Evolutionary conservation across 208 protist genomes (phyloP).

Genomic region (Leishmania braziliensis): DNA sequence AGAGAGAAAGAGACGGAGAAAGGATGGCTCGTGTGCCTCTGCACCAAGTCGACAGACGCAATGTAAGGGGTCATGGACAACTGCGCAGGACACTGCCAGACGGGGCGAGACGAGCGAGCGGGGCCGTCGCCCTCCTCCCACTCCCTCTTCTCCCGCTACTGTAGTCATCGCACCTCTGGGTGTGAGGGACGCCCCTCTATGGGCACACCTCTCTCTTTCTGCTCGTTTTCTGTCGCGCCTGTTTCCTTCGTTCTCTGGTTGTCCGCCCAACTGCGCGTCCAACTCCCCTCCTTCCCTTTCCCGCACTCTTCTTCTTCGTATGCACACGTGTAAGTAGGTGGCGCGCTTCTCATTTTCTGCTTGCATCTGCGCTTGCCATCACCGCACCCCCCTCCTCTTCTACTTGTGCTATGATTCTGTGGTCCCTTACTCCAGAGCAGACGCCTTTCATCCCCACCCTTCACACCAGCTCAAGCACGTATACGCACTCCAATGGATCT

Average conservation of each 20-base stretch:
- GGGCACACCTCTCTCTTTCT: neutral
- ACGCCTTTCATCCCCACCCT: neutral
- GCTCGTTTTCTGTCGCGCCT: neutral
- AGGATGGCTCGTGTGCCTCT: neutral
- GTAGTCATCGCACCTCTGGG: neutral
- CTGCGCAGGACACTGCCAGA: neutral
- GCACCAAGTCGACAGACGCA: neutral
- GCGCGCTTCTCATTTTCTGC: neutral
- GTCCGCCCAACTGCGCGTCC: neutral
- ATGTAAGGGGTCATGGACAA: neutral
- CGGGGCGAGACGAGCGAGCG: neutral
- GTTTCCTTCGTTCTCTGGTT: neutral
- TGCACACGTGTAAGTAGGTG: neutral
- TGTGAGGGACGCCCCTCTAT: too few relatives aligned
- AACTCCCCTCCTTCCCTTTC: neutral
- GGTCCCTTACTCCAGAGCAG: neutral
- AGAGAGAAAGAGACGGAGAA: neutral
- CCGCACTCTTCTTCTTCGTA: neutral
- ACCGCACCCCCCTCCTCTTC: neutral
- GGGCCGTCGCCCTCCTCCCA: neutral
- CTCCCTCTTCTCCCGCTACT: neutral
- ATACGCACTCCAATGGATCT: conserved; percentile 21
- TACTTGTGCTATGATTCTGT: neutral
- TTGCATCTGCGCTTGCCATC: neutral
- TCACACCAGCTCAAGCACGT: neutral